Evolutionary conservation across 1,139 yeast genomes (phyloP).

Genomic region (Scheffersomyces lignicola): DNA sequence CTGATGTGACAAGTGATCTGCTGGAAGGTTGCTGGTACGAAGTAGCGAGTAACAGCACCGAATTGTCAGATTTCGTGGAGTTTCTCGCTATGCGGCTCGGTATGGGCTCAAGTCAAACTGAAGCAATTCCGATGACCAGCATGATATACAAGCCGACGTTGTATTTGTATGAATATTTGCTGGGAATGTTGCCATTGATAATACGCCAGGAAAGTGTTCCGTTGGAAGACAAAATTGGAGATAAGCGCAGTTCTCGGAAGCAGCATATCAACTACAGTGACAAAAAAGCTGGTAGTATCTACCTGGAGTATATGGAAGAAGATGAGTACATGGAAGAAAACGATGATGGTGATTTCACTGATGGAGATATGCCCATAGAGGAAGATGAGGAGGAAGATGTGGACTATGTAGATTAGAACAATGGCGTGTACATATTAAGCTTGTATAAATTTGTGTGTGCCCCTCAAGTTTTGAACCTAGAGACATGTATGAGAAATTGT

Average conservation of each 20-base stretch:
- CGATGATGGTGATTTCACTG: constrained; percentile 22
- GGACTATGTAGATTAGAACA: constrained; percentile 11
- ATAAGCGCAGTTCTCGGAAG: constrained; percentile 15
- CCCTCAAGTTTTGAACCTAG: no score
- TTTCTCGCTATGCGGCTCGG: constrained; percentile 25
- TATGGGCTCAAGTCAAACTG: constrained; percentile 10
- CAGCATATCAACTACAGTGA: constrained; percentile 17
- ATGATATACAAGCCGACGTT: constrained; percentile 27
- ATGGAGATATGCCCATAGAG: constrained; percentile 13
- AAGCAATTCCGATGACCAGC: constrained; percentile 20
- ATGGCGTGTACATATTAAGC: no score
- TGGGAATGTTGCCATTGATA: constrained; percentile 23
- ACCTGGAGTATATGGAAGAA: constrained; percentile 19
- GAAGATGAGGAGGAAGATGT: constrained; percentile 15
- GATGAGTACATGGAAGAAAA: constrained; percentile 15
- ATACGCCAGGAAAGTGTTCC: constrained; percentile 18
- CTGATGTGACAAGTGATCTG: no score
- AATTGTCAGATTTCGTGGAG: constrained; percentile 32
- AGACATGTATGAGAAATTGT: no score
- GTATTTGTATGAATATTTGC: constrained; percentile 27
- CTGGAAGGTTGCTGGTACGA: constrained; percentile 41
- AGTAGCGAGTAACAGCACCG: constrained; percentile 37
- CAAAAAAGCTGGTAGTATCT: constrained; percentile 17
- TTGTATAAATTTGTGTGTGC: no score
- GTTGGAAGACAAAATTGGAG: constrained; percentile 10